Evolutionary conservation across 257 asterid species (phyloP).

Genomic region (Jaltomata sinuosa): DNA sequence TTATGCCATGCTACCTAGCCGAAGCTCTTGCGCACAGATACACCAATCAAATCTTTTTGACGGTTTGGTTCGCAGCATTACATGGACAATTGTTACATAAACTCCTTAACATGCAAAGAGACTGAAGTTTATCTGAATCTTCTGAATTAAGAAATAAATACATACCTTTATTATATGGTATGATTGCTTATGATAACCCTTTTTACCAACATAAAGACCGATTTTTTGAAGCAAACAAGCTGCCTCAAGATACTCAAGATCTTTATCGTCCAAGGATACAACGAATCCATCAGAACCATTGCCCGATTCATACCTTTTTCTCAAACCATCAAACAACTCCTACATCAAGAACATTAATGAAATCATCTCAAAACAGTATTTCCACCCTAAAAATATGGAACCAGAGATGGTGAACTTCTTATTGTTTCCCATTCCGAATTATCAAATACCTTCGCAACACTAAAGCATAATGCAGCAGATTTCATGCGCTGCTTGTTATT

Average conservation of each 20-base stretch:
- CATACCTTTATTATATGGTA: constrained; percentile 43
- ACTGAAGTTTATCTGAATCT: not conserved
- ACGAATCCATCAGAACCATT: constrained; percentile 10
- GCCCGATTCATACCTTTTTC: constrained; percentile 20
- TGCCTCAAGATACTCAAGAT: constrained; percentile 77
- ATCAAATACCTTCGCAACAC: constrained; percentile 46
- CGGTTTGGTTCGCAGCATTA: not conserved
- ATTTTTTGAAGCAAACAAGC: constrained; percentile 79
- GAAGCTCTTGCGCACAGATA: not conserved
- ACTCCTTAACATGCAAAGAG: not conserved
- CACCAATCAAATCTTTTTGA: not conserved
- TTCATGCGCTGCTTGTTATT: constrained; percentile 56
- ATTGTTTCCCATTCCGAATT: not conserved
- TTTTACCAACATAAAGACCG: constrained; percentile 60
- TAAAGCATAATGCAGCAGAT: constrained; percentile 43
- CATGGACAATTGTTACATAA: not conserved
- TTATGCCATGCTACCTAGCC: not conserved
- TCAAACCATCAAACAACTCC: constrained; percentile 60
- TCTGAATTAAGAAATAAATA: not conserved
- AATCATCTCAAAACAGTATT: not conserved
- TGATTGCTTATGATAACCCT: constrained; percentile 73
- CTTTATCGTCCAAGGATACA: constrained; percentile 34
- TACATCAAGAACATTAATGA: constrained; percentile 22
- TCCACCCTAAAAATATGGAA: not conserved
- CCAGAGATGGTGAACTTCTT: not conserved